Evolutionary conservation across 495 filamentous ascomycete species (phyloP), one percentile per base, ranked within the genome.

Genomic region (Lineolata rhizophorae): DNA sequence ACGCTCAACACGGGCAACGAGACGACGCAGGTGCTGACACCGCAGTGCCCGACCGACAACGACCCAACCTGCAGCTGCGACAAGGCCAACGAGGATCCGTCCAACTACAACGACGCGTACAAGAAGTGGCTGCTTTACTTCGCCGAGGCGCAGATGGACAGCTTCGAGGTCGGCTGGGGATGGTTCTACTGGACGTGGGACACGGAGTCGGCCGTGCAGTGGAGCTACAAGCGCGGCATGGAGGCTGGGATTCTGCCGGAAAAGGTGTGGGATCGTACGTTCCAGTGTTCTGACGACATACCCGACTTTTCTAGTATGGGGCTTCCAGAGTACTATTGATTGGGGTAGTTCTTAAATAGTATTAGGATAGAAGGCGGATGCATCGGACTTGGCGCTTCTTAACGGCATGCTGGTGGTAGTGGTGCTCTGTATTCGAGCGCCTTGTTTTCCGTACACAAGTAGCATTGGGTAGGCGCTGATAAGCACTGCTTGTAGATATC

Each of bases 161-260:
- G 70, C 18, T 99, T 93, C 39, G 83, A 92, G 51, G 67, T 70
- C 27, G 79, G 76, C 4, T 84, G 76, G 71, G 90, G 90, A 29
- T 95, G 90, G 87, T 84, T 92, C 55, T 95, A 95, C 56, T 99
- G 90, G 90, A 93, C 83, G 15, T 82, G 76, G 79, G 56, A 68
- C 36, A 83, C 76, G 2, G 74, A 83, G 55, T 62, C 53, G 24
- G 74, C 81, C 29, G 58, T 71, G 24, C 87, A 95, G 55, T 99
- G 87, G 87, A 91, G 81, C 51, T 99, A 85, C 48, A 81, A 80
- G 50, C 64, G 68, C 38, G 84, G 81, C 0, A 61, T 90, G 51
- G 69, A 65, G 38, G 79, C 78, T 4, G 83, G 83, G 3, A 85
- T 79, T 32, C 54, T 95, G 53, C 87, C 87, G 6, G 45, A 54